These are phyloP conservation scores for Aureobasidium subglaciale DNA, from an alignment of 2,329 filamentous ascomycete species.

Conservation along the genomic window DNA sequence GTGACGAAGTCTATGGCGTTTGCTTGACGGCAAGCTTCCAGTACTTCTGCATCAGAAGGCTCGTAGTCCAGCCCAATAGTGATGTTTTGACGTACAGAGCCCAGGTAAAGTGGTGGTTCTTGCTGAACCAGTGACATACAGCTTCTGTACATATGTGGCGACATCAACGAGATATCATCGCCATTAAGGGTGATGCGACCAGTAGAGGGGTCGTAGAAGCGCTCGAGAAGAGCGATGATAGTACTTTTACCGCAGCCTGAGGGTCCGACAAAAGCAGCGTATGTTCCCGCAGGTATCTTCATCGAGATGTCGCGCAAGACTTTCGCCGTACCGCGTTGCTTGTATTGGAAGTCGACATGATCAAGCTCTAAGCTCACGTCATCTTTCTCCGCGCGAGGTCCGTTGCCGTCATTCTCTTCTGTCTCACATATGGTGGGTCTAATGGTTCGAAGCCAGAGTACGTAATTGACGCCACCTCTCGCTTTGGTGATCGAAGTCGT, in stretches of 20 bases:
- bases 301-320: constrained; percentile 24
- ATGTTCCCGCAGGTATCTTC: constrained; percentile 32
- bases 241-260: constrained; percentile 44
- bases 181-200: constrained; percentile 46
- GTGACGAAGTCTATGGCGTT: constrained; percentile 48
- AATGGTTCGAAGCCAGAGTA: constrained; percentile 37
- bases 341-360: constrained; percentile 26
- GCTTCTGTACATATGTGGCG: constrained; percentile 56
- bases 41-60: constrained; percentile 35
- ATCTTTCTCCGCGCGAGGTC: constrained; percentile 22
- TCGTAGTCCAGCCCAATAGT: constrained; percentile 37
- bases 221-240: constrained; percentile 39
- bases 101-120: constrained; percentile 65
- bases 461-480: constrained; percentile 35
- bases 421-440: constrained; percentile 27
- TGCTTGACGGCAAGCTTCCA: constrained; percentile 43
- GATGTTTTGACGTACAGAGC: constrained; percentile 56
- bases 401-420: constrained; percentile 25
- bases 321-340: constrained; percentile 21
- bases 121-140: constrained; percentile 66
- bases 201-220: constrained; percentile 38
- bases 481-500: constrained; percentile 35
- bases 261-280: constrained; percentile 41
- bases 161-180: constrained; percentile 51
- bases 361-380: constrained; percentile 18